phyloP scores from a whole-genome alignment of 1,284 basidiomycete genomes.

The Fomes fomentarius region DNA sequence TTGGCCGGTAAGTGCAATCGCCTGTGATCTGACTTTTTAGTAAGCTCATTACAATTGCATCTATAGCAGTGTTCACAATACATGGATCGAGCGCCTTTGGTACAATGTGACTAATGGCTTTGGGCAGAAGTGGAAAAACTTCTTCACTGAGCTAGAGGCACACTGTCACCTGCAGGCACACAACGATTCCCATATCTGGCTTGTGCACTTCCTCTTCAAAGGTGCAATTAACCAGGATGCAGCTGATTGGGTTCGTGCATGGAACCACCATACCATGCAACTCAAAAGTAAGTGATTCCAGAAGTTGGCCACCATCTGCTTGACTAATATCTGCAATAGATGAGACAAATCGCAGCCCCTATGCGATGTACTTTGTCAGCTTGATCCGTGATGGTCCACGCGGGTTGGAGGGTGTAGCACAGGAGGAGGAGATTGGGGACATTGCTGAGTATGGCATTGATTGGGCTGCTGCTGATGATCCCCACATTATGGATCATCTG shows the following conservation, averaged over 20 bases:
- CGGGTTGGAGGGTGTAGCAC: constrained; percentile 25
- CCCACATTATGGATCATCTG: constrained; percentile 2
- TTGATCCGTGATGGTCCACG: constrained; percentile 23
- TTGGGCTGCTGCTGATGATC: constrained; percentile 17
- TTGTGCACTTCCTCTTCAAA: constrained; percentile 19
- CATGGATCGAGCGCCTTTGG: constrained; percentile 36
- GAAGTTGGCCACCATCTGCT: no score
- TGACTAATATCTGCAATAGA: neutral
- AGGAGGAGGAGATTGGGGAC: neutral
- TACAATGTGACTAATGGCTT: constrained; percentile 37
- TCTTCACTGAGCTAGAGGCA: constrained; percentile 31
- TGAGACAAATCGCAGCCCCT: constrained; percentile 3
- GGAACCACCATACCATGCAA: constrained; percentile 31
- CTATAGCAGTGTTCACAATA: constrained; percentile 21
- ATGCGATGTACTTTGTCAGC: constrained; percentile 26
- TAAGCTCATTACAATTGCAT: neutral
- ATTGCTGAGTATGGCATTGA: constrained; percentile 29
- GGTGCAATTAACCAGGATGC: constrained; percentile 8
- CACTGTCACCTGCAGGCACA: constrained; percentile 21
- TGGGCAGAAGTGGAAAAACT: constrained; percentile 39
- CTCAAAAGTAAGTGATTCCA: constrained; percentile 4
- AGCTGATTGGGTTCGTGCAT: constrained; percentile 23
- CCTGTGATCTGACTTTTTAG: neutral
- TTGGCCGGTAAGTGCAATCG: constrained; percentile 36
- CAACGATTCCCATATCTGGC: constrained; percentile 29